Evolutionary conservation across 768 basidiomycete genomes (phyloP).

Genomic region (Agaricus subrufescens): DNA sequence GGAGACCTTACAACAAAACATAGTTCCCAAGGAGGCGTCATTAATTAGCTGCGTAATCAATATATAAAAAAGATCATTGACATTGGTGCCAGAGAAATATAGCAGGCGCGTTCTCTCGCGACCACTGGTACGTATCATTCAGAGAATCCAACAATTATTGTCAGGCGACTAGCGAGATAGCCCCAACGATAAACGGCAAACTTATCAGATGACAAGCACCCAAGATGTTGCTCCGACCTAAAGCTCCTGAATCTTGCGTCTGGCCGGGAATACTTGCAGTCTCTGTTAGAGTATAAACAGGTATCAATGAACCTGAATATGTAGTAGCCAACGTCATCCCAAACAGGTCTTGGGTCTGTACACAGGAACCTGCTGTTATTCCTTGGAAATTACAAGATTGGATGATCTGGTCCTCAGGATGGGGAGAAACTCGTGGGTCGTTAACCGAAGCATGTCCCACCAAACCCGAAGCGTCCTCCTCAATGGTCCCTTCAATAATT

Average conservation of each 20-base stretch:
- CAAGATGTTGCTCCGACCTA: background rate
- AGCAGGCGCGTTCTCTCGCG: too few relatives aligned
- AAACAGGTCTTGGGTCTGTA: background rate
- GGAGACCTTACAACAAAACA: too few relatives aligned
- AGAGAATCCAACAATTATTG: background rate
- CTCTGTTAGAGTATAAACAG: background rate
- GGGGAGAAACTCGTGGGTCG: background rate
- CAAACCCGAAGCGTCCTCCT: background rate
- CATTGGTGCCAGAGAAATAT: too few relatives aligned
- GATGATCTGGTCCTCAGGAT: background rate
- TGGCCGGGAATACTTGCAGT: background rate
- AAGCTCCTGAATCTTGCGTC: background rate
- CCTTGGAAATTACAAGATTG: background rate
- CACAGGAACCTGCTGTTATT: background rate
- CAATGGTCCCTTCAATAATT: background rate
- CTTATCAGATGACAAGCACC: background rate
- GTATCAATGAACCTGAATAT: background rate
- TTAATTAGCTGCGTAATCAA: too few relatives aligned
- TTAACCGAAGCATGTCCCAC: background rate
- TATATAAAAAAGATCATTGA: too few relatives aligned
- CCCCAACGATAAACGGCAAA: background rate
- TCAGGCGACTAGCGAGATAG: background rate
- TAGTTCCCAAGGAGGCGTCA: too few relatives aligned
- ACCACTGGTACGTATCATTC: too few relatives aligned
- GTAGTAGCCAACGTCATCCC: background rate